Base-by-base conservation (phyloP, 225 moss, liverwort and hornwort species). In the Asterella californica region DNA sequence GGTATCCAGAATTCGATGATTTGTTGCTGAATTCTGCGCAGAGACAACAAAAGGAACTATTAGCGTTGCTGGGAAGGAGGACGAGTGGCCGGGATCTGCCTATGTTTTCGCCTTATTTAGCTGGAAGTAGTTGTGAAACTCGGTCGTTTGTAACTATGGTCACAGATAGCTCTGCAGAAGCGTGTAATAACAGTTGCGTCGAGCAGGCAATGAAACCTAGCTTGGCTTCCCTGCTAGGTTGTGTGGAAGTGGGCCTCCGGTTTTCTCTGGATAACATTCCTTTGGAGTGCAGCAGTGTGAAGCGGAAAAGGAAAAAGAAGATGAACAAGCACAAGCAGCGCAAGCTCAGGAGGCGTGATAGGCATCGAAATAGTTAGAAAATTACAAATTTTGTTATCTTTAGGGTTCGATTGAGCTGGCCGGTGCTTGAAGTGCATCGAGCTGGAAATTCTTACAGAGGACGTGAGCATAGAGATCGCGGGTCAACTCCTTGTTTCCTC, bases 271-370 rank as follows among this genome's bases (percentile, higher is more conserved):
- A 78, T 42, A 42, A 55, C 42, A 55, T 76, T 59, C 72, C 81
- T 27, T 36, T 88, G 85, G 92, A 92, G 83, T 81, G 89, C 24
- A 87, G 86, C 79, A 97, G 97, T 82, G 97, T 97, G 73, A 97
- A 97, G 87, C 86, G 88, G 78, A 97, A 97, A 88, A 87, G 97
- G 78, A 97, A 94, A 78, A 97, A 97, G 89, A 97, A 97, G 77
- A 97, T 97, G 97, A 97, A 94, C 83, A 97, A 97, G 81, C 97
- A 97, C 86, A 97, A 97, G 87, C 97, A 97, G 86, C 88, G 97
- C 77, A 97, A 97, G 87, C 85, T 97, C 74, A 90, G 97, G 69
- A 89, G 94, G 83, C 90, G 97, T 61, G 97, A 96, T 63, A 88
- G 96, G 79, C 94, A 96, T 88, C 87, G 92, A 54, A 96, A 88